These are phyloP conservation scores for Tetrahymena elliotti DNA, from an alignment of 73 alveolate genomes.

Conservation along the genomic window DNA sequence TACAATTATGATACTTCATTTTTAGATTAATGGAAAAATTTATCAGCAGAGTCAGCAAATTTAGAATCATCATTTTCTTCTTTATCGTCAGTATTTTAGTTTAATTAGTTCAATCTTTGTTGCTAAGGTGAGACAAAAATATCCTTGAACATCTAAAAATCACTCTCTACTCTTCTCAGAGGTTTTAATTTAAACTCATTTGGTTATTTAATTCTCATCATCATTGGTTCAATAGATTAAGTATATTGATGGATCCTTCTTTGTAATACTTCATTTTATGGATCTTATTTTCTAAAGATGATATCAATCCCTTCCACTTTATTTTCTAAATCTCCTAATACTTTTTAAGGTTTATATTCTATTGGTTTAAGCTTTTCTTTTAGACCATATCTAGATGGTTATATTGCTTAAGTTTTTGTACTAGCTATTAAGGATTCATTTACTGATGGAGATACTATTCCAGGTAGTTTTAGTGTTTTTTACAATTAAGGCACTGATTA, in stretches of 20 bases:
- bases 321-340: not conserved
- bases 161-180: constrained; percentile 32
- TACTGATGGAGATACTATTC: not conserved
- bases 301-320: not conserved
- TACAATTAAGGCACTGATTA: not conserved
- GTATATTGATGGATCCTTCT: not conserved
- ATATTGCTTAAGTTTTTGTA: not conserved
- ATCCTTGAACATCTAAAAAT: constrained; percentile 35
- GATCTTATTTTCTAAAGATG: not conserved
- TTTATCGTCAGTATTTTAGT: constrained; percentile 29
- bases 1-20: constrained; percentile 10
- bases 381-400: not conserved
- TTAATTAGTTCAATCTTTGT: constrained; percentile 4
- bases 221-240: not conserved
- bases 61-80: constrained; percentile 19
- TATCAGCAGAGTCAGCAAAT: constrained; percentile 12
- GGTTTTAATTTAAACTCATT: constrained; percentile 42
- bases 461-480: not conserved
- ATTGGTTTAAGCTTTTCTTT: not conserved
- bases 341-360: not conserved
- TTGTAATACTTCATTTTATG: not conserved
- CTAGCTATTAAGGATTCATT: not conserved
- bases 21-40: constrained; percentile 3
- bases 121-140: constrained; percentile 31
- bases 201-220: constrained; percentile 13